These are phyloP conservation scores for Anthracocystis setariae DNA, from an alignment of 1,284 basidiomycete species.

Conservation along the genomic window DNA sequence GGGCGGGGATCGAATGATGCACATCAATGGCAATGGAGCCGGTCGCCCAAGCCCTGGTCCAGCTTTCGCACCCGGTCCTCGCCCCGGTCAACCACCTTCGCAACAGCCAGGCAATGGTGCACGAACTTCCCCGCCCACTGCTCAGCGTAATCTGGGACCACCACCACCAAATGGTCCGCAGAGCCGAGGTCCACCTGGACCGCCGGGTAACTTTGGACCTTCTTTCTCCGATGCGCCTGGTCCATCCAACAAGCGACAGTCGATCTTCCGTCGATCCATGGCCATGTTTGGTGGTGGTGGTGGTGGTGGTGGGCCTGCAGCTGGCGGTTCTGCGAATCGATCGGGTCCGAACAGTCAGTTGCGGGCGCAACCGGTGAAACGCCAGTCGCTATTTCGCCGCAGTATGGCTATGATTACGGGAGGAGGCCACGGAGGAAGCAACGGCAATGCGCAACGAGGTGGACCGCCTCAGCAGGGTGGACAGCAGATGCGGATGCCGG, in stretches of 20 bases:
- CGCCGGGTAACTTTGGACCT: slow-evolving; percentile 26
- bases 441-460: slow-evolving; percentile 1
- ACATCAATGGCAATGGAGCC: slow-evolving; percentile 14
- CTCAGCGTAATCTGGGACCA: slow-evolving; percentile 16
- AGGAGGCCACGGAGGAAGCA: slow-evolving; percentile 12
- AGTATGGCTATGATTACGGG: slow-evolving; percentile 57
- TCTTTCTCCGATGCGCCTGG: slow-evolving; percentile 46
- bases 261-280: slow-evolving; percentile 53
- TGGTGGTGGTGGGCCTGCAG: slow-evolving; percentile 29
- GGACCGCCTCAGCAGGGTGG: slow-evolving; percentile 9
- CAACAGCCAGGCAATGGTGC: slow-evolving; percentile 19
- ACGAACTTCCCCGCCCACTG: slow-evolving; percentile 19
- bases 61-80: neutral
- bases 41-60: slow-evolving; percentile 4
- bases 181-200: slow-evolving; percentile 19
- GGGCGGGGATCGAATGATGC: neutral
- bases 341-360: slow-evolving; percentile 8
- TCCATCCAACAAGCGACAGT: slow-evolving; percentile 37
- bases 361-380: slow-evolving; percentile 18
- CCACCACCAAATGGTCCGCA: slow-evolving; percentile 9
- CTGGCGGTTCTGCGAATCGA: slow-evolving; percentile 14
- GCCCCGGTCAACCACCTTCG: slow-evolving; percentile 16
- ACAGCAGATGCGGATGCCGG: slow-evolving; percentile 37
- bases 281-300: slow-evolving; percentile 50
- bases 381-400: slow-evolving; percentile 51